Base-by-base conservation (phyloP, 2,329 filamentous ascomycete genomes). In the Penicillium sp. region DNA sequence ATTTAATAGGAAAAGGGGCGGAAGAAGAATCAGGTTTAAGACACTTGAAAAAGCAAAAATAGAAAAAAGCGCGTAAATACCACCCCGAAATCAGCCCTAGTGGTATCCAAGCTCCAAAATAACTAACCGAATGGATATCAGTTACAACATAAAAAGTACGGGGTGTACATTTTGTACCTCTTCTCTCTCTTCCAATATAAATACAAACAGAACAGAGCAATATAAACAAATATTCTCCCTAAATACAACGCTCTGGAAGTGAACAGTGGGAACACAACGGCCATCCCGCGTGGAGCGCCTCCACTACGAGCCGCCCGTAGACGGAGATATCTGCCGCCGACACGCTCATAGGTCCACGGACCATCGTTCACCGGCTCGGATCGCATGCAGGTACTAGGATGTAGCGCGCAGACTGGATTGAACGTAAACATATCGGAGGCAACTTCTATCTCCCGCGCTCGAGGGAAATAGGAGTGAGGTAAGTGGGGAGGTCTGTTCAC, bases 361-460 rank as follows among this genome's bases (percentile, higher is more conserved):
- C 58, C 58, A 64, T 55, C 61, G 64, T 66, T 65, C 62, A 64
- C 60, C 64, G 64, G 64, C 53, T 66, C 64, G 64, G 64, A 63
- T 66, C 64, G 64, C 56, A 64, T 66, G 64, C 64, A 66, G 64
- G 64, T 66, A 66, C 64, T 66, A 61, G 60, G 59, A 62, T 62
- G 61, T 61, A 58, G 47, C 47, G 54, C 56, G 54, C 48, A 59
- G 52, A 53, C 55, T 22, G 55, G 49, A 56, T 42, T 11, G 24
- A 57, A 51, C 49, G 53, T 20, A 44, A 11, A 56, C 50, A 57
- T 54, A 45, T 56, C 52, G 55, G 56, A 59, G 40, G 42, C 40
- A 51, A 32, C 43, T 46, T 55, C 42, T 14, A n/a, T 40, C n/a
- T n/a, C 16, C 40, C 16, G 24, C 4, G 9, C 20, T 40, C 39